Base-by-base conservation (phyloP, 2,329 filamentous ascomycete genomes). In the Acrocalymma vagum region DNA sequence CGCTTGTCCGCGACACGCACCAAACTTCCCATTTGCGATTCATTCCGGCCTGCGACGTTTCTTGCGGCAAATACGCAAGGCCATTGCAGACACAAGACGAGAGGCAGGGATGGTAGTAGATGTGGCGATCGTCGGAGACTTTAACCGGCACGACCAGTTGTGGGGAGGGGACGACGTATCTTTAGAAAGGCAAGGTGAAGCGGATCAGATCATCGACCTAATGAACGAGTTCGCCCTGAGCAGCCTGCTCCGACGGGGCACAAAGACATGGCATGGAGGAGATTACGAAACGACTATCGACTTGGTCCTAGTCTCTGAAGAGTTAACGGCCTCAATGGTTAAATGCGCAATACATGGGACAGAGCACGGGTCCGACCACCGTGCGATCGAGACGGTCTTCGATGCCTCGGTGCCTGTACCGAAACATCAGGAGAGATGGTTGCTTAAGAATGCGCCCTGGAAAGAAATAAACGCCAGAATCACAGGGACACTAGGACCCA, bases 401-500 rank as follows among this genome's bases (percentile, higher is more conserved):
- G 7, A 22, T 14, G 36, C 43, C 3, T 39, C 35, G 13, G 18
- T 44, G 22, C 35, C 39, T 16, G 5, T 21, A 31, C 3, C 30
- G 18, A 25, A 45, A 27, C 26, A 4, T 4, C 30, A 31, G 26
- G 37, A 41, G 26, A 29, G 42, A 28, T 38, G 35, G 36, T 18
- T 45, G 21, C 16, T 45, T 22, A 45, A 41, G 42, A 41, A 42
- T 27, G 30, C 42, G 32, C 36, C 36, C 14, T 45, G 37, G 42
- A 31, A 41, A 10, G 42, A 42, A 32, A 41, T 36, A 17, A 35
- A 37, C 20, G 18, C 3, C n/a, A n/a, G n/a, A n/a, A n/a, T n/a
- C n/a, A n/a, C n/a, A n/a, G n/a, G n/a, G n/a, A n/a, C n/a, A n/a
- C n/a, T n/a, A n/a, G n/a, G n/a, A n/a, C n/a, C n/a, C n/a, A n/a